These are phyloP conservation scores for Nemania sp. DNA, from an alignment of 2,329 filamentous ascomycete species.

Conservation along the genomic window DNA sequence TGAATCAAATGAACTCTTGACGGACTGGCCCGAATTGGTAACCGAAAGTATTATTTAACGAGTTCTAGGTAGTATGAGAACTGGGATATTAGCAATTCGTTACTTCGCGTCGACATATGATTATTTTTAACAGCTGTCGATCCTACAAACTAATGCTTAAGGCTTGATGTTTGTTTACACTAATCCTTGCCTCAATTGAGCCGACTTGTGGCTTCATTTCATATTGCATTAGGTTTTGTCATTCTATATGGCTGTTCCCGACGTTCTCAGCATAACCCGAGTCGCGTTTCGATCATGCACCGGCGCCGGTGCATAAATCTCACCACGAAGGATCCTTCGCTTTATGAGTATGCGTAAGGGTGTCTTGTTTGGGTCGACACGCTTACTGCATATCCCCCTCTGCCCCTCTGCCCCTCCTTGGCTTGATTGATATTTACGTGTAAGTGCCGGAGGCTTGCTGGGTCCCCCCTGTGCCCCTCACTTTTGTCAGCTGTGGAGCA, in stretches of 20 bases:
- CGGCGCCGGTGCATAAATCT: constrained; percentile 32
- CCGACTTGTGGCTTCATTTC: constrained; percentile 8
- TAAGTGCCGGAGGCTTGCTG: constrained; percentile 11
- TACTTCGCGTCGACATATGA: neutral
- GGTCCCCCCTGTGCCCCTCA: constrained; percentile 22
- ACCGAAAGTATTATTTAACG: neutral
- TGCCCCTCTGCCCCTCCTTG: constrained; percentile 20
- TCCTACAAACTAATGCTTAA: neutral
- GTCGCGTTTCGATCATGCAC: constrained; percentile 12
- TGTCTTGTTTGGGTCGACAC: constrained; percentile 20
- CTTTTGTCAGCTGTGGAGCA: constrained; percentile 29
- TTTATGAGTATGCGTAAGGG: constrained; percentile 22
- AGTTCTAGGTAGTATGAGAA: no score
- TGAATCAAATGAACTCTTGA: neutral
- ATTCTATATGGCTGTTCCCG: constrained; percentile 8
- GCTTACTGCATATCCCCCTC: constrained; percentile 25
- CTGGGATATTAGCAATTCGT: neutral
- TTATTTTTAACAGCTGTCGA: neutral
- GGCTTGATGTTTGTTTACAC: neutral
- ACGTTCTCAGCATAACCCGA: neutral
- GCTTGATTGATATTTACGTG: neutral
- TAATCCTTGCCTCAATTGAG: neutral
- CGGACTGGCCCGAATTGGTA: neutral
- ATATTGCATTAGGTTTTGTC: constrained; percentile 8
- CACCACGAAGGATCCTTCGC: constrained; percentile 32